Conservation (phyloP, 2,329 filamentous ascomycete genomes). For the Trichoderma koningiopsis region DNA sequence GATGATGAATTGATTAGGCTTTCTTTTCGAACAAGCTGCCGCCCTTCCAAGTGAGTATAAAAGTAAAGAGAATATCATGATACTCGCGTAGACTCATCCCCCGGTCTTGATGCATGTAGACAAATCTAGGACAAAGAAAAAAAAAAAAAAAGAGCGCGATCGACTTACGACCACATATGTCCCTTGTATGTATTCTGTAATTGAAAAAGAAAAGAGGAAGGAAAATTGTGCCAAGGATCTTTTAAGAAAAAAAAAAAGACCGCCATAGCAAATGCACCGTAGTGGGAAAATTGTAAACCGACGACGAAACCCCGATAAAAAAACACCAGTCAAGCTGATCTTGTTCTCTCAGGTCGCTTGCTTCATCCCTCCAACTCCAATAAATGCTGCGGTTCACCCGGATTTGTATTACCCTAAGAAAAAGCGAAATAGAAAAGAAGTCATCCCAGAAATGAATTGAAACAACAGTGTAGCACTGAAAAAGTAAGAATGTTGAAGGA, state of each 20-base stretch:
- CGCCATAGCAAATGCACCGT: not conserved
- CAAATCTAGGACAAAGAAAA: constrained; percentile 4
- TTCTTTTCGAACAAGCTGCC: not conserved
- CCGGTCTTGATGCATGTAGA: constrained; percentile 13
- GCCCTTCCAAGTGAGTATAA: not conserved
- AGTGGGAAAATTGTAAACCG: not conserved
- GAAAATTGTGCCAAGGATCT: not conserved
- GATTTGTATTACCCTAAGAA: not conserved
- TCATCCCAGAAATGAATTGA: not conserved
- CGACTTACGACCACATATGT: not conserved
- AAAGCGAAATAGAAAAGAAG: not conserved
- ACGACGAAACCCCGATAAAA: not conserved
- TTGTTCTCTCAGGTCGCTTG: not conserved
- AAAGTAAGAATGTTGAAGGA: not conserved
- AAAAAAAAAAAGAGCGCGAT: not conserved
- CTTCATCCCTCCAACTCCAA: not conserved
- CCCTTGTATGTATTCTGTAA: constrained; percentile 11
- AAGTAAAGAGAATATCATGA: constrained; percentile 11
- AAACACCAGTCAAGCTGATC: constrained; percentile 6
- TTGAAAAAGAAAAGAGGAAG: not conserved
- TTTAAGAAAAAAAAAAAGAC: not conserved
- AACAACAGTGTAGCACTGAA: not conserved
- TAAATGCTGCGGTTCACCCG: not conserved
- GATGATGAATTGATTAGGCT: not conserved
- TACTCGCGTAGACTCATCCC: constrained; percentile 19